Percentiles rank a stretch among this genome's conserved stretches.
Evolutionary conservation across 2,329 filamentous ascomycete species (phyloP).

Genomic region (Lasiodiplodia hormozganensis): DNA sequence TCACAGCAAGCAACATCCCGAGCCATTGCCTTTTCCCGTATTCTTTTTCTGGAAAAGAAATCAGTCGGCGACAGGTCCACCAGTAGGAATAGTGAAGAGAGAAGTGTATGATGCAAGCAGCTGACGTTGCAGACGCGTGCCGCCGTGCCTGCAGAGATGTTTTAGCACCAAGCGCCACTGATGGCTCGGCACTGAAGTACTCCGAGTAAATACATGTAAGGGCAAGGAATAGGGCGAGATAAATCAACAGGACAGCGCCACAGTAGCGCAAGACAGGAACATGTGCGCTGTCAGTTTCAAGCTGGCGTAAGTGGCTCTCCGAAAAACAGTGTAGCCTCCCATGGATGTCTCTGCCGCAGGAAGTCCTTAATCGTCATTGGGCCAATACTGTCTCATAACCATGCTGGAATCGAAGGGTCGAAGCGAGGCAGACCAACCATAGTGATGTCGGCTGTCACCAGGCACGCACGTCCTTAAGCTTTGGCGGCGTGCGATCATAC

Average conservation of each 20-base stretch:
- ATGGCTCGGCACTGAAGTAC: neutral
- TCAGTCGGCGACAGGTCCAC: neutral
- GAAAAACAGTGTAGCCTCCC: neutral
- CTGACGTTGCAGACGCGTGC: slow-evolving; percentile 15
- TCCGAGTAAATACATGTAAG: neutral
- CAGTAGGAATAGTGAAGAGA: neutral
- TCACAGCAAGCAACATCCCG: neutral
- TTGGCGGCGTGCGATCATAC: slow-evolving; percentile 1
- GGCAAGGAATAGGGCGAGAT: neutral
- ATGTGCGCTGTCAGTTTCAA: neutral
- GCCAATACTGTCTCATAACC: neutral
- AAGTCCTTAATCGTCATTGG: neutral
- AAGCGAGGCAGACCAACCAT: neutral
- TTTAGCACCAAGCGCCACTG: neutral
- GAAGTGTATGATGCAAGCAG: neutral
- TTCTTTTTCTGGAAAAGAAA: neutral
- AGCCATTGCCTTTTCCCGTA: neutral
- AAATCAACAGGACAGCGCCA: neutral
- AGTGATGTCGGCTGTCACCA: neutral
- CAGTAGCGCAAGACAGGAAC: slow-evolving; percentile 6
- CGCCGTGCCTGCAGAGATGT: neutral
- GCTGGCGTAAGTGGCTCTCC: neutral
- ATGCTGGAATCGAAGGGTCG: neutral
- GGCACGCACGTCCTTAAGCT: slow-evolving; percentile 4
- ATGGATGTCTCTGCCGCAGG: neutral